A percentile compares a stretch with the other conserved stretches of the same genome.
phyloP scores from a whole-genome alignment of 768 basidiomycete genomes.

The Guyanaporus albipodus region DNA sequence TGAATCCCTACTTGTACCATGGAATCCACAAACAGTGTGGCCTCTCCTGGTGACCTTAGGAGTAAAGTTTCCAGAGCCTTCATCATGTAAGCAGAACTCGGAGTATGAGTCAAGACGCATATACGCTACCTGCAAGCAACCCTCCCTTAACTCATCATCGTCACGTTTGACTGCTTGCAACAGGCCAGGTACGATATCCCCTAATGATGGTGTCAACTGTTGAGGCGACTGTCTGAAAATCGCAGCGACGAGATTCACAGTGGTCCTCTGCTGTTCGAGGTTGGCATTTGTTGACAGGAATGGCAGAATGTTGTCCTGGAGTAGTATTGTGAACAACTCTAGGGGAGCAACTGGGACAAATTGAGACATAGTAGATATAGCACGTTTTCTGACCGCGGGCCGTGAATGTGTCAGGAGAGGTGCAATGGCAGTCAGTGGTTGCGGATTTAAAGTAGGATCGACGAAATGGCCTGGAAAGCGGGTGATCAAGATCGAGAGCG shows the following conservation, averaged over 20 bases:
- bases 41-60: constrained; percentile 78
- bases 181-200: constrained; percentile 65
- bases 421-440: constrained; percentile 63
- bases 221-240: constrained; percentile 71
- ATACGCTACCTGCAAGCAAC: constrained; percentile 60
- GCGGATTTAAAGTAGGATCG: constrained; percentile 46
- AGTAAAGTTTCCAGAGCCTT: constrained; percentile 81
- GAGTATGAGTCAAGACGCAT: not conserved
- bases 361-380: constrained; percentile 81
- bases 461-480: constrained; percentile 74
- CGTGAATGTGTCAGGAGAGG: constrained; percentile 73
- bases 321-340: constrained; percentile 55
- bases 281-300: constrained; percentile 49
- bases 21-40: constrained; percentile 62
- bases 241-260: constrained; percentile 74
- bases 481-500: constrained; percentile 82
- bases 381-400: constrained; percentile 88
- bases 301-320: constrained; percentile 57
- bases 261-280: constrained; percentile 71
- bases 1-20: constrained; percentile 70
- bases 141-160: constrained; percentile 83
- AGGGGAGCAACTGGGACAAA: constrained; percentile 72
- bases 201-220: constrained; percentile 58
- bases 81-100: constrained; percentile 4
- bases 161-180: constrained; percentile 65